Base-by-base conservation (phyloP, 345 rosid genomes). In the Draba incana region DNA sequence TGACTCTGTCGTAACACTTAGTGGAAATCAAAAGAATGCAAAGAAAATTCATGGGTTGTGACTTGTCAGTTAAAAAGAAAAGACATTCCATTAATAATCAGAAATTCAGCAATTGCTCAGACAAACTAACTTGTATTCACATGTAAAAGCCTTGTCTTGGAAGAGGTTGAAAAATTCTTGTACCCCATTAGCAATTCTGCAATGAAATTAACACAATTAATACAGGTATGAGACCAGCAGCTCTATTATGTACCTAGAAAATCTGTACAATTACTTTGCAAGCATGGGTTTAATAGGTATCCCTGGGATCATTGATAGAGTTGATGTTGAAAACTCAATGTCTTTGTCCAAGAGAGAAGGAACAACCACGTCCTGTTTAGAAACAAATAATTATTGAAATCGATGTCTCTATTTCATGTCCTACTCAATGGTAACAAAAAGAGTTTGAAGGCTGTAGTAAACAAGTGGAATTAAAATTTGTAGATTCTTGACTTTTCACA, bases 231-330 rank as follows among this genome's bases (percentile, higher is more conserved):
- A 25, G 61, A 78, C 47, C 38, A 70, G 66, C 20, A 68, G 15
- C 57, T 20, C 44, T 4, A 39, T 25, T 15, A 62, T 37, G 46
- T 31, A 57, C 61, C 49, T 10, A 4, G 2, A 60, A 50, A 31
- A 65, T 28, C 3, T 64, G 65, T 7, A 56, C 8, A 57, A 63
- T 56, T 87, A 92, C 98, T 83, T 89, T 69, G 97, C 97, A 55
- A 92, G 98, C 97, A 92, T 89, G 44, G 95, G 96, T 84, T 88
- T 89, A 14, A 92, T 85, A 72, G 98, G 96, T 68, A 86, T 71
- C 71, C 95, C 95, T 4, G 92, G 90, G 73, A 78, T 76, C 91
- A 89, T 92, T 6, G 97, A 89, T 74, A 89, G 77, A 33, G 82
- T 70, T 20, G 92, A 84, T 24, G 92, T 70, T 48, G 98, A 81